Evolutionary conservation across 768 basidiomycete species (phyloP).

Genomic region (Sutorius australiensis): DNA sequence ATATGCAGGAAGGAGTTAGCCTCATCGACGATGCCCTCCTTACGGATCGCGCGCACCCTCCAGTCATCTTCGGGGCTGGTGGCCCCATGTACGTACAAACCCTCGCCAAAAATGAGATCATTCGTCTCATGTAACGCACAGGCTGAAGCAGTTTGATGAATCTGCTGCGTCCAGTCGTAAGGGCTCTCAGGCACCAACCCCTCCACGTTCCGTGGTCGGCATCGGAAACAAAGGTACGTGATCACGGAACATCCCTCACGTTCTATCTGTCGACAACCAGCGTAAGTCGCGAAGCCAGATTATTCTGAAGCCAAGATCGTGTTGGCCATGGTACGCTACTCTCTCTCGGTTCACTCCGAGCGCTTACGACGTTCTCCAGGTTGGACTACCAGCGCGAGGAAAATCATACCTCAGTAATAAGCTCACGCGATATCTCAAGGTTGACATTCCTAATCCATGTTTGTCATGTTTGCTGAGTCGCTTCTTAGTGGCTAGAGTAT

Average conservation of each 20-base stretch:
- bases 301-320: slow-evolving; percentile 99
- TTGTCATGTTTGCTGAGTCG: slow-evolving; percentile 7
- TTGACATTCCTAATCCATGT: slow-evolving; percentile 32
- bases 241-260: neutral
- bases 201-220: slow-evolving; percentile 80
- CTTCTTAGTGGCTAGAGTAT: slow-evolving; percentile 93
- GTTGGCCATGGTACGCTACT: slow-evolving; percentile 76
- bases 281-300: slow-evolving; percentile 87
- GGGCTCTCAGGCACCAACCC: slow-evolving; percentile 71
- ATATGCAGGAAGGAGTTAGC: slow-evolving; percentile 22
- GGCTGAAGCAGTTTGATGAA: slow-evolving; percentile 79
- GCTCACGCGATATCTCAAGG: slow-evolving; percentile 92
- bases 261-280: neutral
- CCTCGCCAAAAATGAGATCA: neutral
- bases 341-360: neutral
- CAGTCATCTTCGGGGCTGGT: slow-evolving; percentile 66
- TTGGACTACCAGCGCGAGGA: slow-evolving; percentile 95
- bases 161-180: slow-evolving; percentile 66
- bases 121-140: slow-evolving; percentile 24
- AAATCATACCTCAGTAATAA: slow-evolving; percentile 99
- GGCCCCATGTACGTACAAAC: slow-evolving; percentile 59
- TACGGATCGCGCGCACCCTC: slow-evolving; percentile 34
- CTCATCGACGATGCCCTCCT: slow-evolving; percentile 11
- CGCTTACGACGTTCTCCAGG: slow-evolving; percentile 41
- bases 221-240: slow-evolving; percentile 80